These are phyloP conservation scores for Aspergillus taichungensis DNA, from an alignment of 495 filamentous ascomycete species.

Conservation along the genomic window DNA sequence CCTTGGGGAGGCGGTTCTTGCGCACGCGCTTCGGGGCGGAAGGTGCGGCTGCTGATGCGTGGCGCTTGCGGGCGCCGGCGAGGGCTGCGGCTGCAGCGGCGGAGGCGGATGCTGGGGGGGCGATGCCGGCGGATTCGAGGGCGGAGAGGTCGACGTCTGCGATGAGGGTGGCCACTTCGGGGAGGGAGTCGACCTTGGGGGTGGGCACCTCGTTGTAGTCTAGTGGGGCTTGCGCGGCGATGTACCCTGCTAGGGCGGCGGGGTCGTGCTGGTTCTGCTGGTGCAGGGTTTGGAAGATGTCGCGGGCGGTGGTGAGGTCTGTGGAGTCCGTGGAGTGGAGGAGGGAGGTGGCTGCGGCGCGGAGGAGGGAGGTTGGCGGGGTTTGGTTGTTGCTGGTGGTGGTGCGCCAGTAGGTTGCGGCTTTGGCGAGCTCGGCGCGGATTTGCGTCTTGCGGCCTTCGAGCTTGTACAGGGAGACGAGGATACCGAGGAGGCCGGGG, in stretches of 20 bases:
- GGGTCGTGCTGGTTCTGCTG: slow-evolving; percentile 53
- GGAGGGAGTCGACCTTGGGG: slow-evolving; percentile 52
- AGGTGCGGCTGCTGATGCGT: slow-evolving; percentile 39
- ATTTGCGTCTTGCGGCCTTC: slow-evolving; percentile 71
- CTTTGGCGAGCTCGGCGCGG: slow-evolving; percentile 64
- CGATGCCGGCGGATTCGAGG: slow-evolving; percentile 71
- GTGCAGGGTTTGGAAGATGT: slow-evolving; percentile 64
- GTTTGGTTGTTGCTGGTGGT: slow-evolving; percentile 21
- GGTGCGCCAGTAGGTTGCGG: slow-evolving; percentile 68
- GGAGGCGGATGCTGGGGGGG: slow-evolving; percentile 40
- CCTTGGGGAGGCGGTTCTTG: slow-evolving; percentile 65
- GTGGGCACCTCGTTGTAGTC: slow-evolving; percentile 49
- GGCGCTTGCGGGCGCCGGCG: slow-evolving; percentile 47
- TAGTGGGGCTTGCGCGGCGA: slow-evolving; percentile 70
- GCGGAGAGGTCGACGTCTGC: slow-evolving; percentile 55
- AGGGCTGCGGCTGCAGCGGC: slow-evolving; percentile 30
- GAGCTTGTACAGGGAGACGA: slow-evolving; percentile 70
- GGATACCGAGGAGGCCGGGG: slow-evolving; percentile 76
- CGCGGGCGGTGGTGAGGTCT: slow-evolving; percentile 59
- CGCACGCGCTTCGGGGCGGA: slow-evolving; percentile 55
- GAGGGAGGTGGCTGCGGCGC: slow-evolving; percentile 69
- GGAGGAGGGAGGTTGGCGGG: slow-evolving; percentile 52
- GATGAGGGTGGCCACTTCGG: slow-evolving; percentile 56
- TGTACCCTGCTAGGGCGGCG: slow-evolving; percentile 64
- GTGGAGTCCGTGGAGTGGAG: slow-evolving; percentile 60